These are phyloP conservation scores for Lactarius evosmus DNA, from an alignment of 768 basidiomycete species.

Conservation along the genomic window DNA sequence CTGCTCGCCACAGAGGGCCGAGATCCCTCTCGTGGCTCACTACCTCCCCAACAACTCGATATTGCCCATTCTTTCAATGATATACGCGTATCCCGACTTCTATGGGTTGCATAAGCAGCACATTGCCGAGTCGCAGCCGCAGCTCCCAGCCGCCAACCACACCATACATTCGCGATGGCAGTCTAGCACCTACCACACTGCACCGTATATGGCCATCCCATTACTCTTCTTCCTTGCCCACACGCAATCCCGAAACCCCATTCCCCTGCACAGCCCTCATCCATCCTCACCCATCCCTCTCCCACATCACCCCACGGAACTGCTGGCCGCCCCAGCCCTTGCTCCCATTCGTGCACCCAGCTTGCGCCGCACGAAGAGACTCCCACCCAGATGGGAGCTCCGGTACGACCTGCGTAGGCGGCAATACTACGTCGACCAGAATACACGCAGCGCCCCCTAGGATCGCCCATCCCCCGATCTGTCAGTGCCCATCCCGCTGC, in stretches of 20 bases:
- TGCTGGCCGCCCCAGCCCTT: conserved; percentile 7
- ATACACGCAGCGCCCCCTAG: conserved; percentile 79
- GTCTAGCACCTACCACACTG: conserved; percentile 6
- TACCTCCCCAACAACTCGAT: conserved; percentile 27
- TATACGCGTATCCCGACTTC: conserved; percentile 10
- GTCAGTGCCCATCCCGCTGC: conserved; percentile 30
- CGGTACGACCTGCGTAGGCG: conserved; percentile 69
- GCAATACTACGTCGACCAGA: conserved; percentile 87
- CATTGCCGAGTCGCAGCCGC: conserved; percentile 14
- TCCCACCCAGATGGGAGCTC: conserved; percentile 82
- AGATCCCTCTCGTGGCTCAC: conserved; percentile 24
- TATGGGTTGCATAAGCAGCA: neutral
- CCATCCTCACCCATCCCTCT: neutral
- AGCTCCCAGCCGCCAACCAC: conserved; percentile 11
- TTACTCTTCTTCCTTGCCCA: conserved; percentile 14
- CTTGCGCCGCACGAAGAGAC: conserved; percentile 48
- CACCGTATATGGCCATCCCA: conserved; percentile 15
- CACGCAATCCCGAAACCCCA: conserved; percentile 30
- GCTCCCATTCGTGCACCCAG: conserved; percentile 11
- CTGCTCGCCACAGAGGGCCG: conserved; percentile 39
- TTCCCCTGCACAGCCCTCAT: conserved; percentile 10
- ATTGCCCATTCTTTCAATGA: conserved; percentile 16
- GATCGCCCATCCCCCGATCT: conserved; percentile 45
- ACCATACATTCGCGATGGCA: neutral
- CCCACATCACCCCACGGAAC: conserved; percentile 7